A percentile compares a stretch with the other conserved stretches of the same genome.
phyloP scores from a whole-genome alignment of 257 asterid genomes.

The Nemophila menziesii region DNA sequence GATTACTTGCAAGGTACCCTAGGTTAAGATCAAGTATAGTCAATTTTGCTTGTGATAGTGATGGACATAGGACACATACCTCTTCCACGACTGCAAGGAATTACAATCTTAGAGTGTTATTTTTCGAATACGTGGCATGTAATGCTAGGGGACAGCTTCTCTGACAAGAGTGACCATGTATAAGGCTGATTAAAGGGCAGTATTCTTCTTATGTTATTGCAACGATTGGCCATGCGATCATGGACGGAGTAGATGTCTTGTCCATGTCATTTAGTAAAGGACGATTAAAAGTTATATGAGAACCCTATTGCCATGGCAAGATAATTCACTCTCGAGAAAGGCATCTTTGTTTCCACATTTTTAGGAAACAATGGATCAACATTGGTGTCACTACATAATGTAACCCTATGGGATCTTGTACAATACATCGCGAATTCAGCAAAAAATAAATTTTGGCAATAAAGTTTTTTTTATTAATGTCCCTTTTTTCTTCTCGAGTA shows the following conservation, averaged over 20 bases:
- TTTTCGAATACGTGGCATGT: constrained; percentile 54
- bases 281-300: constrained; percentile 5
- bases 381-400: constrained; percentile 14
- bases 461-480: constrained; percentile 16
- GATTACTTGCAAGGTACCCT: constrained; percentile 22
- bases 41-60: constrained; percentile 34
- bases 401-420: constrained; percentile 30
- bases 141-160: constrained; percentile 36
- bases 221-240: constrained; percentile 39
- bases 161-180: constrained; percentile 25
- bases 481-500: constrained; percentile 13
- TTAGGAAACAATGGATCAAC: constrained; percentile 23
- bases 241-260: constrained; percentile 32
- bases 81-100: constrained; percentile 65
- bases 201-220: constrained; percentile 30
- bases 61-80: constrained; percentile 63
- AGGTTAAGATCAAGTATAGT: constrained; percentile 1
- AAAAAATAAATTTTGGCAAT: constrained; percentile 20
- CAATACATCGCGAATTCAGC: constrained; percentile 23
- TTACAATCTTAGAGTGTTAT: constrained; percentile 30
- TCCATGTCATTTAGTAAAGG: constrained; percentile 19
- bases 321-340: constrained; percentile 30
- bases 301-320: constrained; percentile 33
- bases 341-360: constrained; percentile 26
- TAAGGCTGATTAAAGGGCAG: constrained; percentile 24